Conservation (phyloP, 148 eudicot species). For the Chenopodium quinoa region DNA sequence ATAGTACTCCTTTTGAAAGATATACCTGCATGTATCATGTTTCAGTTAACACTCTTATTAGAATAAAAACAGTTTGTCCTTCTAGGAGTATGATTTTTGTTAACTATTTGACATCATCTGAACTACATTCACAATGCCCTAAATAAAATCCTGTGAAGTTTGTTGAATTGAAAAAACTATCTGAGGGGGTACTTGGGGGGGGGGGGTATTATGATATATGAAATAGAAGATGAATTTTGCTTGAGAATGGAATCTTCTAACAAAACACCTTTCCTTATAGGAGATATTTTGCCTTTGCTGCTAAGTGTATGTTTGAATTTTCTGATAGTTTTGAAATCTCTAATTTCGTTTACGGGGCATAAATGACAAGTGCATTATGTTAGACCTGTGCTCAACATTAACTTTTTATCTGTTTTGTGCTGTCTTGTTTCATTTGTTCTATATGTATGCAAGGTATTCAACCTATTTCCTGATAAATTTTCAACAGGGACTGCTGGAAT, state of each 20-base stretch:
- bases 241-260: too few relatives aligned
- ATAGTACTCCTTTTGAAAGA: background rate
- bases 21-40: background rate
- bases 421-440: background rate
- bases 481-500: constrained; percentile 85
- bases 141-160: too few relatives aligned
- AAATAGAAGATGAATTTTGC: too few relatives aligned
- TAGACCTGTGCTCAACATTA: background rate
- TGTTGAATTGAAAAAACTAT: too few relatives aligned
- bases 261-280: background rate
- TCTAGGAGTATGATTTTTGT: background rate
- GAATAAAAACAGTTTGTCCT: background rate
- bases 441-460: background rate
- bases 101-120: background rate
- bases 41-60: background rate
- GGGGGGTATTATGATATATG: background rate
- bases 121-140: background rate
- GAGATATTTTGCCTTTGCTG: background rate
- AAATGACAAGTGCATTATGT: background rate
- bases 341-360: background rate
- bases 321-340: background rate
- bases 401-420: background rate
- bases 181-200: background rate
- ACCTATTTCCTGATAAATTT: constrained; percentile 10
- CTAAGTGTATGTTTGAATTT: background rate